Base-by-base conservation (phyloP, 495 filamentous ascomycete genomes). In the Polyplosphaeria fusca region DNA sequence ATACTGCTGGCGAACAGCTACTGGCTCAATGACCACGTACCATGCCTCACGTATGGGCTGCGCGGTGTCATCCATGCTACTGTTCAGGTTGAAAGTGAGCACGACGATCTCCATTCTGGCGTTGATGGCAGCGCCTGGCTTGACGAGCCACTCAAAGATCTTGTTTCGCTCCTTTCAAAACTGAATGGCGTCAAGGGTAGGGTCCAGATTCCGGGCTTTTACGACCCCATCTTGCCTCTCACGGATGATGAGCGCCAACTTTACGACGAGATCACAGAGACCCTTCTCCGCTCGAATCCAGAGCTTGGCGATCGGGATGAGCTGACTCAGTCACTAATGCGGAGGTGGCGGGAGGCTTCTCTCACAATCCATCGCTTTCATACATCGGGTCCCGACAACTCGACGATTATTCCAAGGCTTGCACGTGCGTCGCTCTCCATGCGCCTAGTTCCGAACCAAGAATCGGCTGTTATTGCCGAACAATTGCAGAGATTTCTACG, bases 1-100 rank as follows among this genome's bases (percentile, higher is more conserved):
- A 91, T 98, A 35, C 72, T 98, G 1, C 72, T 97, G 4, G 93
- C 93, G 0, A 97, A 97, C 72, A 96, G 91, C 71, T 97, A 98
- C 73, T 98, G 93, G 93, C 78, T 98, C 2, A 89, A 96, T 67
- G 93, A 98, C 67, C 87, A 90, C 54, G 87, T 91, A 5, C 93
- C 93, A 1, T 97, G 93, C 69, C 73, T 98, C 28, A 98, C 94
- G 0, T 98, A 98, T 60, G 93, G 93, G 5, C 76, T 96, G 2
- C 80, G 93, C 44, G 93, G 93, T n/a, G 91, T 97, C 23, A 85
- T 98, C 14, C 91, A 96, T 68, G 92, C 91, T 7, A 96, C 89
- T 13, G 76, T 98, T 20, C 83, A 88, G 42, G 80, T 97, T 25
- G 84, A 89, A 56, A 95, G 89, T 42, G 81, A 83, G 41, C 86